These are phyloP conservation scores for Syncephalastrum sp. DNA, from an alignment of 371 early-diverging fungal species.

Conservation along the genomic window DNA sequence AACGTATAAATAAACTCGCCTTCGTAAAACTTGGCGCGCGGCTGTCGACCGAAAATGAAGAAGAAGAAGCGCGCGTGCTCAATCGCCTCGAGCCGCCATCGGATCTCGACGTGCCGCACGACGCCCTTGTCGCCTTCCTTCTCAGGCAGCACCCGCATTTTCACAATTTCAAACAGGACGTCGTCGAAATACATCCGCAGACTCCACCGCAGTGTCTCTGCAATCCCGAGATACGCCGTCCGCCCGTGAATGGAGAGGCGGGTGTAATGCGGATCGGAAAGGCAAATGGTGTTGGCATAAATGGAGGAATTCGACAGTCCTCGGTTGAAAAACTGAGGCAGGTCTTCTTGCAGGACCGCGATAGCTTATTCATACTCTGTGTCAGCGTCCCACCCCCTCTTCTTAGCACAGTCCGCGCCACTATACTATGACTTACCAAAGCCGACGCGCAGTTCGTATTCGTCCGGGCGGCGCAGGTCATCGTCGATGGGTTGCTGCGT, in stretches of 20 bases:
- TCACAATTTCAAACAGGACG: conserved; percentile 33
- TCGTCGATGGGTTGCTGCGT: too few relatives aligned
- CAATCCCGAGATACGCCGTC: conserved; percentile 47
- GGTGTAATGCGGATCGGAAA: conserved; percentile 59
- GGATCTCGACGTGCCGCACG: conserved; percentile 40
- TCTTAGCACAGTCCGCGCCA: too few relatives aligned
- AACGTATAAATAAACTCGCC: conserved; percentile 59
- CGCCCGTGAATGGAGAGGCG: conserved; percentile 46
- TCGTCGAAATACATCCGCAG: conserved; percentile 48
- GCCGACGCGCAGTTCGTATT: conserved; percentile 37
- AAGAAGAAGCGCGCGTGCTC: conserved; percentile 30
- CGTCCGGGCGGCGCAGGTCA: conserved; percentile 18
- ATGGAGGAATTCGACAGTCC: conserved; percentile 44
- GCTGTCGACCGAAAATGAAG: too few relatives aligned
- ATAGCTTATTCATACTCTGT: conserved; percentile 33
- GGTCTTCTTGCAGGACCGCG: conserved; percentile 42
- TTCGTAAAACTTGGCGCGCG: conserved; percentile 25
- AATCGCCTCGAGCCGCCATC: conserved; percentile 55
- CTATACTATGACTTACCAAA: conserved; percentile 4
- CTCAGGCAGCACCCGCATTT: conserved; percentile 38
- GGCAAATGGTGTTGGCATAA: conserved; percentile 41
- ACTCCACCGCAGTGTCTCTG: conserved; percentile 54
- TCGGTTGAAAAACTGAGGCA: conserved; percentile 44
- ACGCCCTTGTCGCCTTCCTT: conserved; percentile 13
- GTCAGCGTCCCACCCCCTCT: too few relatives aligned